Percentiles rank a stretch among this genome's conserved stretches.
These are phyloP conservation scores for Rhizoctonia solani DNA, from an alignment of 1,284 basidiomycete species.

Conservation along the genomic window DNA sequence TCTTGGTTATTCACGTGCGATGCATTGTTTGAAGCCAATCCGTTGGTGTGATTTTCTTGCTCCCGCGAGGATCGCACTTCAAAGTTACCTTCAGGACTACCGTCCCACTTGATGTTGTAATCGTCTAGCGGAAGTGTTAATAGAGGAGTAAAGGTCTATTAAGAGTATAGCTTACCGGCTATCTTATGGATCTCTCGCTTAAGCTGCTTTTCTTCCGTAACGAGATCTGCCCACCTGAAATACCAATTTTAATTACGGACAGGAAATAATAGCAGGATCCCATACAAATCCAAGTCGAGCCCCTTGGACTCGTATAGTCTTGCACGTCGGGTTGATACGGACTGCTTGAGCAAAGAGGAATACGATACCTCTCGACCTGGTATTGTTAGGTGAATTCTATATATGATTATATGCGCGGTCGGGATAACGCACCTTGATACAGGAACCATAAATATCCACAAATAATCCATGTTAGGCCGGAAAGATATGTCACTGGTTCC, in stretches of 20 bases:
- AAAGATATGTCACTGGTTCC: slow-evolving; percentile 70
- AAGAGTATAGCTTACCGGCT: slow-evolving; percentile 44
- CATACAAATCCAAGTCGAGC: slow-evolving; percentile 57
- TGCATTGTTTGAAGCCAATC: slow-evolving; percentile 24
- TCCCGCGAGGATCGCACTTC: not conserved
- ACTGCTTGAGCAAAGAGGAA: slow-evolving; percentile 60
- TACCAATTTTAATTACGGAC: too few species aligned
- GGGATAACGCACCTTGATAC: slow-evolving; percentile 38
- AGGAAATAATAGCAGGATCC: not conserved
- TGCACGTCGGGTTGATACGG: slow-evolving; percentile 60
- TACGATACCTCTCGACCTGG: slow-evolving; percentile 72
- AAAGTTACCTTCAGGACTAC: slow-evolving; percentile 38
- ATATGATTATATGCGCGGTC: slow-evolving; percentile 50
- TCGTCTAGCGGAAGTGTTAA: slow-evolving; percentile 45
- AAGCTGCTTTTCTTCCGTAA: slow-evolving; percentile 56
- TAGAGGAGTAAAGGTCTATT: not conserved
- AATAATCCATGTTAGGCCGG: slow-evolving; percentile 62
- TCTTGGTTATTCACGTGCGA: not conserved
- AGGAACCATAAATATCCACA: slow-evolving; percentile 60
- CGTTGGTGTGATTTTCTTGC: too few species aligned
- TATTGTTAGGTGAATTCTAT: too few species aligned
- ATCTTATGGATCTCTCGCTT: slow-evolving; percentile 61
- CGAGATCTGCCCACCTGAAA: slow-evolving; percentile 57
- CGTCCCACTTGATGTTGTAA: slow-evolving; percentile 56
- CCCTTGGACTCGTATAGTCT: slow-evolving; percentile 62